A percentile compares a stretch with the other conserved stretches of the same genome.
Evolutionary conservation across 176 grass and related monocot species (phyloP).

Genomic region (Bonia amplexicaulis): DNA sequence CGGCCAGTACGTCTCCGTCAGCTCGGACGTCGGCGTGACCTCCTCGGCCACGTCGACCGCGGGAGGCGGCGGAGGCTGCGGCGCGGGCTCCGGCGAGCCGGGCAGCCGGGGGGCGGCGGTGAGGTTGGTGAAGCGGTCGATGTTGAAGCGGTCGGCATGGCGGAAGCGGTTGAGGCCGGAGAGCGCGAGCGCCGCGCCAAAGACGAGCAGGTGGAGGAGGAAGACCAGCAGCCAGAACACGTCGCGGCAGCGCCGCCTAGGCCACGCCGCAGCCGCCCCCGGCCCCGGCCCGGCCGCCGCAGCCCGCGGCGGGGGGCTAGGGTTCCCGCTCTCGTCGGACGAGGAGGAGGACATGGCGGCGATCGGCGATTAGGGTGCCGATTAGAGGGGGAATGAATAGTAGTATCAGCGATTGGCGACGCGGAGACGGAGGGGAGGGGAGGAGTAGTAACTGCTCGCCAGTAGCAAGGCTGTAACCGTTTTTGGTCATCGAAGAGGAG

Average conservation of each 20-base stretch:
- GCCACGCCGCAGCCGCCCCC: conserved; percentile 24
- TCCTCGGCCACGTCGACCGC: not conserved
- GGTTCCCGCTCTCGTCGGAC: conserved; percentile 31
- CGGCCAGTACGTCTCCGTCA: conserved; percentile 93
- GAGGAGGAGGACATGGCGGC: conserved; percentile 25
- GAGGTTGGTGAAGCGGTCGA: conserved; percentile 69
- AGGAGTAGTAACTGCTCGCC: conserved; percentile 10
- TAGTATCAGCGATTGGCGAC: not conserved
- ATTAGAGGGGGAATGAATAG: not conserved
- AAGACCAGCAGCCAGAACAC: conserved; percentile 93
- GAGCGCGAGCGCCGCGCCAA: conserved; percentile 61
- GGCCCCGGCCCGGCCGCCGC: not conserved
- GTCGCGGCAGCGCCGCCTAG: conserved; percentile 67
- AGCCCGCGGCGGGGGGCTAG: conserved; percentile 22
- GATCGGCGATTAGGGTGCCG: not conserved
- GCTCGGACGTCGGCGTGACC: conserved; percentile 33
- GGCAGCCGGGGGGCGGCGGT: conserved; percentile 22
- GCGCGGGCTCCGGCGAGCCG: conserved; percentile 12
- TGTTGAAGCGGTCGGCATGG: conserved; percentile 77
- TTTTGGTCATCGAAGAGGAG: conserved; percentile 12
- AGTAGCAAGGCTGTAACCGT: conserved; percentile 6
- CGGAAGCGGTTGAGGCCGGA: conserved; percentile 76
- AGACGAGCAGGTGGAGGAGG: conserved; percentile 68
- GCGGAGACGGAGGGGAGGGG: not conserved
- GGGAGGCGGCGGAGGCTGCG: conserved; percentile 13